A percentile compares a stretch with the other conserved stretches of the same genome.
phyloP scores from a whole-genome alignment of 208 protist genomes.

The Strigomonas culicis region DNA sequence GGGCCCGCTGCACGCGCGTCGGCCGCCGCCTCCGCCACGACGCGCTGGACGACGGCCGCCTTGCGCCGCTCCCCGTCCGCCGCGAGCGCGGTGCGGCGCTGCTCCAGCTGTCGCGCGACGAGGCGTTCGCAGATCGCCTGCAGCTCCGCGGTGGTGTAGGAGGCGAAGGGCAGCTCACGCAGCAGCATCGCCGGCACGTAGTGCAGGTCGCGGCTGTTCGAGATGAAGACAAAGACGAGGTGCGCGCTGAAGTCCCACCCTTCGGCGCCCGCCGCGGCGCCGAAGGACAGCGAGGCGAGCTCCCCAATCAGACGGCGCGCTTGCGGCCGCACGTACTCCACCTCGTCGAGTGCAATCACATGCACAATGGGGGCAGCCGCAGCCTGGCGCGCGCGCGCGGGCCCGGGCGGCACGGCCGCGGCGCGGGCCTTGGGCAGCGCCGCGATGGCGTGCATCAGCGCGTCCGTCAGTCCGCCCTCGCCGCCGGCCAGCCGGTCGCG shows the following conservation, averaged over 20 bases:
- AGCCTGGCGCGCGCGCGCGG: too few relatives aligned
- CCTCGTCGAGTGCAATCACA: constrained; percentile 75
- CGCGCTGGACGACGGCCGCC: background rate
- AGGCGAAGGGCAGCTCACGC: constrained; percentile 58
- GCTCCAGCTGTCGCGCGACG: constrained; percentile 24
- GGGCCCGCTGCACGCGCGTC: background rate
- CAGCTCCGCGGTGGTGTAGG: constrained; percentile 52
- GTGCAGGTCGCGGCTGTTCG: constrained; percentile 71
- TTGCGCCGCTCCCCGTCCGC: too few relatives aligned
- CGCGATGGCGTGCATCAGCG: background rate
- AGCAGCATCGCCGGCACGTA: constrained; percentile 65
- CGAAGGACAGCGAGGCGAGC: constrained; percentile 43
- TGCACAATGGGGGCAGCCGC: too few relatives aligned
- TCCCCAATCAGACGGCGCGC: constrained; percentile 34
- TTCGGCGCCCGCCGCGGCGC: constrained; percentile 17
- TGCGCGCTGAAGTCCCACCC: constrained; percentile 6
- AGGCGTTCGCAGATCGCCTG: constrained; percentile 35
- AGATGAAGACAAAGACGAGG: constrained; percentile 75
- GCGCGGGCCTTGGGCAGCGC: too few relatives aligned
- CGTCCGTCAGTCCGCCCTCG: background rate
- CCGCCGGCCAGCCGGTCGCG: background rate
- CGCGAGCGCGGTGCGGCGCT: constrained; percentile 10
- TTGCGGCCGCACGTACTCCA: constrained; percentile 56
- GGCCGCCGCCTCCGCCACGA: background rate
- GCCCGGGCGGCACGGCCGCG: too few relatives aligned